Conservation (phyloP, 306 rosid genomes). For the Oxytropis ochrocephala region DNA sequence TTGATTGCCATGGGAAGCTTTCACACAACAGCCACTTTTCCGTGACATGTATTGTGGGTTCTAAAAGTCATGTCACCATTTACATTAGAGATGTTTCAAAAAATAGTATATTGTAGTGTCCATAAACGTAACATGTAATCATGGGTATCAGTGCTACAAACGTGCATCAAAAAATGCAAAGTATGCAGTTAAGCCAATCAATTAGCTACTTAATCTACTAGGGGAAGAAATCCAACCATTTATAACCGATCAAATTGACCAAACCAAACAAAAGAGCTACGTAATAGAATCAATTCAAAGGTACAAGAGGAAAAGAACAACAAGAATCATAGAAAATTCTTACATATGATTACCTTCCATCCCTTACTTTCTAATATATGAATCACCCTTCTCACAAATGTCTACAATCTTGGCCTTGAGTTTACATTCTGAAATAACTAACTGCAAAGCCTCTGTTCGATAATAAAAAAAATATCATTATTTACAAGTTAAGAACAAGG, state of each 20-base stretch:
- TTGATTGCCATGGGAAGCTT: background rate
- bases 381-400: constrained; percentile 76
- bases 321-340: background rate
- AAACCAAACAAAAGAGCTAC: background rate
- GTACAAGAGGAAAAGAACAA: too few relatives aligned
- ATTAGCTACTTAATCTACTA: background rate
- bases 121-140: too few relatives aligned
- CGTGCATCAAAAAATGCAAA: background rate
- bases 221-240: background rate
- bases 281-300: background rate
- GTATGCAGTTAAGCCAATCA: background rate
- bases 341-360: constrained; percentile 43
- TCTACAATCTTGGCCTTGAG: constrained; percentile 80
- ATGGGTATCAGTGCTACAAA: background rate
- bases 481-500: background rate
- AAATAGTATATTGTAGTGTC: too few relatives aligned
- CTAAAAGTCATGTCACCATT: too few relatives aligned
- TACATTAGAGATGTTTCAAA: too few relatives aligned
- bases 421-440: constrained; percentile 66
- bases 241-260: background rate
- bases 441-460: constrained; percentile 82
- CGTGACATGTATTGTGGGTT: background rate
- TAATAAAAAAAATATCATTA: background rate
- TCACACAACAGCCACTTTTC: background rate
- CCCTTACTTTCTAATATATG: constrained; percentile 88